These are phyloP conservation scores for Scheffersomyces lignosus DNA, from an alignment of 805 yeast species.

Conservation along the genomic window DNA sequence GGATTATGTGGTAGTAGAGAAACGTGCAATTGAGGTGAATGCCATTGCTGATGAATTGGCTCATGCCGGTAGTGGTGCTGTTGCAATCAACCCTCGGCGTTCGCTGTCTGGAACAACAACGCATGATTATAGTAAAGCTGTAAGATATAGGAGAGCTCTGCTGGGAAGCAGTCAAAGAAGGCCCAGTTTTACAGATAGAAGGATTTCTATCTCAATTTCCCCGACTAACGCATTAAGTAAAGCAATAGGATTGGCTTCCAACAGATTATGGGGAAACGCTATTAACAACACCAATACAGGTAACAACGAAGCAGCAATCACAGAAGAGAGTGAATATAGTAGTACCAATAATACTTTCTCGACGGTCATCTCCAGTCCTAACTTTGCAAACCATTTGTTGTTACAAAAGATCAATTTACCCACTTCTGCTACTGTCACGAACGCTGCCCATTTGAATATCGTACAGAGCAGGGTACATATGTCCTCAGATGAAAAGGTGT, in stretches of 20 bases:
- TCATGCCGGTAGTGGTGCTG: constrained; percentile 52
- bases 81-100: constrained; percentile 38
- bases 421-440: constrained; percentile 20
- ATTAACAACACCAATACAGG: constrained; percentile 5
- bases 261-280: constrained; percentile 69
- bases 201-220: constrained; percentile 65
- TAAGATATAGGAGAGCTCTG: constrained; percentile 29
- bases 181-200: constrained; percentile 62
- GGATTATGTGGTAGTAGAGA: constrained; percentile 93
- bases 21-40: constrained; percentile 91
- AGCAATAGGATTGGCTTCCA: constrained; percentile 85
- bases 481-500: constrained; percentile 38
- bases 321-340: constrained; percentile 4
- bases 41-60: constrained; percentile 93
- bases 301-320: constrained; percentile 12
- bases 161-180: constrained; percentile 55
- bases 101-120: constrained; percentile 20
- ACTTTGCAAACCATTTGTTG: constrained; percentile 35
- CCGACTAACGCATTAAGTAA: constrained; percentile 88
- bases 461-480: constrained; percentile 21
- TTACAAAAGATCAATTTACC: constrained; percentile 37
- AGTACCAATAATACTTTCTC: constrained; percentile 11
- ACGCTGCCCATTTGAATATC: constrained; percentile 10
- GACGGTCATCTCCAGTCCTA: constrained; percentile 26
- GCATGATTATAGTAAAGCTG: constrained; percentile 11